Evolutionary conservation across 192 early-diverging fungal genomes (phyloP), one percentile per base, ranked within the genome.

Genomic region (Coemansia sp.): DNA sequence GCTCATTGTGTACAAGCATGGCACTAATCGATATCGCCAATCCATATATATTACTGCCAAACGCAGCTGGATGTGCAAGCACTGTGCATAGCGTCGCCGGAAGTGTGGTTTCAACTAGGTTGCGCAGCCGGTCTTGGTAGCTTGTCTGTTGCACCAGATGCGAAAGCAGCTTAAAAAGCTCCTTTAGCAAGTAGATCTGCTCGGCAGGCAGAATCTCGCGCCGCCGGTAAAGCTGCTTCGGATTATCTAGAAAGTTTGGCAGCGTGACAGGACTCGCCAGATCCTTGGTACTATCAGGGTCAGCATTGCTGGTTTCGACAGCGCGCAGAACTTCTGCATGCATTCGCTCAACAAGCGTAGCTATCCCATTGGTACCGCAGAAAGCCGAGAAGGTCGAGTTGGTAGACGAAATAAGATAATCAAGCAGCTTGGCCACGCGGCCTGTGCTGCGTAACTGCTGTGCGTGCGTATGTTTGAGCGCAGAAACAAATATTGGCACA

Each of bases 1-100:
- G 97, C 62, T 99, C 97, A 66, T 99, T 99, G 70, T 99, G 94
- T 36, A 99, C 94, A 56, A 99, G 92, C 5, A 92, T 94, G 0
- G 96, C 88, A 87, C 93, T 94, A 42, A 95, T 91, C 69, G 95
- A 94, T 64, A 95, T 90, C 0, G 94, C 93, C 52, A 91, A 83
- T 19, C 94, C 93, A 69, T 91, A 94, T 4, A 95, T 83, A 57
- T 89, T 91, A 39, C 84, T 86, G 24, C 94, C 94, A 77, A 95
- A 96, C 21, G 88, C 82, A 8, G 85, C 82, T 0, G 91, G 87
- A 33, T 92, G 75, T 59, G 88, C 84, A 68, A 97, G 88, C 22
- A 96, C 88, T 0, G 67, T 66, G 63, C 85, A 80, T 36, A 99
- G 67, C 6, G 94, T 90, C 17, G 70, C 42, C 4, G 97, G 95